phyloP scores from a whole-genome alignment of 1,284 basidiomycete genomes.

The Ustilago curta region DNA sequence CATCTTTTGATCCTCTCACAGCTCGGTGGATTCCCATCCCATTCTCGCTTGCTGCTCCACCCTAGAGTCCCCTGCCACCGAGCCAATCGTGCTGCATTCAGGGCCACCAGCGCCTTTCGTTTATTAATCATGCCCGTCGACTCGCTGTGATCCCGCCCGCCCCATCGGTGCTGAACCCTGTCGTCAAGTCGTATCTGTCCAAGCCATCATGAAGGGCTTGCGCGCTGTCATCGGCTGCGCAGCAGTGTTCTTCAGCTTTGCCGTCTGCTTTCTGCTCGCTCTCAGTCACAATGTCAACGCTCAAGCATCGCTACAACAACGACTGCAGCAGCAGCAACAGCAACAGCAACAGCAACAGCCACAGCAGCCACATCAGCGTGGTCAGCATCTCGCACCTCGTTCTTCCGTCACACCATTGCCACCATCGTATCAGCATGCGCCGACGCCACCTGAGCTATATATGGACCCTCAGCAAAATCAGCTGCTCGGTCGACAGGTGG shows the following conservation, averaged over 20 bases:
- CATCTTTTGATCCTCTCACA: too few relatives aligned
- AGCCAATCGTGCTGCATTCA: neutral
- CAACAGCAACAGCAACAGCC: neutral
- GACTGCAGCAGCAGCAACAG: slow-evolving; percentile 7
- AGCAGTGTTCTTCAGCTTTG: slow-evolving; percentile 15
- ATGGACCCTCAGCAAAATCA: slow-evolving; percentile 6
- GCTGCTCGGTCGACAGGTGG: slow-evolving; percentile 14
- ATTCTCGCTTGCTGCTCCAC: neutral
- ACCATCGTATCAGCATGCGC: slow-evolving; percentile 1
- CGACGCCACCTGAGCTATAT: neutral
- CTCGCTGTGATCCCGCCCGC: neutral
- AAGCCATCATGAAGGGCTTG: slow-evolving; percentile 15
- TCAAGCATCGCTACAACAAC: slow-evolving; percentile 1
- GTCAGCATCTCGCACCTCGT: slow-evolving; percentile 6
- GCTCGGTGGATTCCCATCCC: neutral
- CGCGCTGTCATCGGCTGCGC: neutral
- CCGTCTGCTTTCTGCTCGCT: slow-evolving; percentile 23
- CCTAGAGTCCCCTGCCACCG: too few relatives aligned
- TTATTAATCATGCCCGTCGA: slow-evolving; percentile 10
- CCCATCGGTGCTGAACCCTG: slow-evolving; percentile 1
- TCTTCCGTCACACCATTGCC: slow-evolving; percentile 14
- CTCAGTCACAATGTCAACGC: slow-evolving; percentile 8
- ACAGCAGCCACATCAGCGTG: neutral
- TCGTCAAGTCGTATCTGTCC: neutral
- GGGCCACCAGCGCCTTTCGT: neutral